A percentile compares a stretch with the other conserved stretches of the same genome.
Evolutionary conservation across 805 yeast species (phyloP).

Genomic region (Wickerhamomyces ciferrii): DNA sequence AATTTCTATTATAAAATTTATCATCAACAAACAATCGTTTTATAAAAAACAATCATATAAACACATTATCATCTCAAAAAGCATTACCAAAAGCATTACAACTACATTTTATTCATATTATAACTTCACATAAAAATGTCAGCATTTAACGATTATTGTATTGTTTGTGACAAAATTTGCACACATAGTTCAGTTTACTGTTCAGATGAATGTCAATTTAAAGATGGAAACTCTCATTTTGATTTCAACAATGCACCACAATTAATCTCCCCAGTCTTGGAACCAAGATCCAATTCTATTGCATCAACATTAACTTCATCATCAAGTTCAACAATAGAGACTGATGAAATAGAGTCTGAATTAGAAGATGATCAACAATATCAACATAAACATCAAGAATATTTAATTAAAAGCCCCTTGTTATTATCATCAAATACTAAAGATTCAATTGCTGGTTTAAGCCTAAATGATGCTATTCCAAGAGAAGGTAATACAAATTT

Average conservation of each 20-base stretch:
- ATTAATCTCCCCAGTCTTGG: conserved; percentile 23
- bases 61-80: background rate
- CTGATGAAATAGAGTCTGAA: conserved; percentile 6
- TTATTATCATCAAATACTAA: conserved; percentile 17
- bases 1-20: background rate
- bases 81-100: background rate
- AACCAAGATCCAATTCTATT: conserved; percentile 21
- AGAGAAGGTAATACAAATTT: conserved; percentile 8
- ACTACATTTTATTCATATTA: background rate
- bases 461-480: conserved; percentile 16
- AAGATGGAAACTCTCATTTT: conserved; percentile 22
- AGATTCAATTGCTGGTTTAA: conserved; percentile 21
- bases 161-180: conserved; percentile 51
- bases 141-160: conserved; percentile 49
- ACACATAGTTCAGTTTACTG: conserved; percentile 38
- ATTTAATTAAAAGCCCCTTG: conserved; percentile 22
- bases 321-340: conserved; percentile 3
- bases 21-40: background rate
- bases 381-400: conserved; percentile 14
- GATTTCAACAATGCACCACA: conserved; percentile 22
- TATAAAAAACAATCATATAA: background rate
- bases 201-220: conserved; percentile 35
- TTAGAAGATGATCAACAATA: conserved; percentile 12
- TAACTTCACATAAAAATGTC: conserved; percentile 13
- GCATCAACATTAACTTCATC: conserved; percentile 5